Percentiles rank a stretch among this genome's conserved stretches.
phyloP scores from a whole-genome alignment of 495 filamentous ascomycete genomes.

The Geopyxis carbonaria region DNA sequence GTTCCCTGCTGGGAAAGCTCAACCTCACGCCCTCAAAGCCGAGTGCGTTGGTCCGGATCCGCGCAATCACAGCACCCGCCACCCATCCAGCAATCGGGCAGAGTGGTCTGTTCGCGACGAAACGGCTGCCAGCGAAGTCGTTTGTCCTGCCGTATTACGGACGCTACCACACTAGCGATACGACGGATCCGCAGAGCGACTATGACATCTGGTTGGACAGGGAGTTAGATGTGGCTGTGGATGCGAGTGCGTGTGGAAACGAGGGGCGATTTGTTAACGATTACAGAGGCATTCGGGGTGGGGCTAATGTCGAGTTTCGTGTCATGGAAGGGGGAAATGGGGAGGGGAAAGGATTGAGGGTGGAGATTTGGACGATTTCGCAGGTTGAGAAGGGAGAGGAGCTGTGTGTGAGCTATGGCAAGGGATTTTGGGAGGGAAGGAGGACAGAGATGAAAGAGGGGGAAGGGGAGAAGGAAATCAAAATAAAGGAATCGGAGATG shows the following conservation, averaged over 20 bases:
- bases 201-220: slow-evolving; percentile 52
- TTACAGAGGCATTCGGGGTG: slow-evolving; percentile 43
- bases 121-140: slow-evolving; percentile 36
- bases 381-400: slow-evolving; percentile 43
- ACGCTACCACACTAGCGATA: slow-evolving; percentile 33
- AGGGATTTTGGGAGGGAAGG: slow-evolving; percentile 43
- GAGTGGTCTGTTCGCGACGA: slow-evolving; percentile 46
- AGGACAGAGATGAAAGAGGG: slow-evolving; percentile 5
- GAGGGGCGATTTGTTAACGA: slow-evolving; percentile 61
- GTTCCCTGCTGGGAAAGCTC: slow-evolving; percentile 29
- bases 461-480: slow-evolving; percentile 1
- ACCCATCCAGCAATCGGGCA: slow-evolving; percentile 47
- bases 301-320: slow-evolving; percentile 22
- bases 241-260: slow-evolving; percentile 44
- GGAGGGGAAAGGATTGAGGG: slow-evolving; percentile 36
- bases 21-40: too few species aligned
- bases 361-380: too few species aligned
- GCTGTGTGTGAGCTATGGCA: slow-evolving; percentile 50
- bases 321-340: slow-evolving; percentile 23
- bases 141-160: slow-evolving; percentile 54
- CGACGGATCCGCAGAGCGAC: slow-evolving; percentile 32
- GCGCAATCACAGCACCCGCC: slow-evolving; percentile 32
- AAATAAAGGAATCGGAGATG: too few species aligned
- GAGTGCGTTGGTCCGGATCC: slow-evolving; percentile 36
- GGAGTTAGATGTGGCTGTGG: slow-evolving; percentile 41